Percentiles rank a stretch among this genome's conserved stretches.
Conservation (phyloP, 164 flowering plant species). For the Magnolia changhungtana region DNA sequence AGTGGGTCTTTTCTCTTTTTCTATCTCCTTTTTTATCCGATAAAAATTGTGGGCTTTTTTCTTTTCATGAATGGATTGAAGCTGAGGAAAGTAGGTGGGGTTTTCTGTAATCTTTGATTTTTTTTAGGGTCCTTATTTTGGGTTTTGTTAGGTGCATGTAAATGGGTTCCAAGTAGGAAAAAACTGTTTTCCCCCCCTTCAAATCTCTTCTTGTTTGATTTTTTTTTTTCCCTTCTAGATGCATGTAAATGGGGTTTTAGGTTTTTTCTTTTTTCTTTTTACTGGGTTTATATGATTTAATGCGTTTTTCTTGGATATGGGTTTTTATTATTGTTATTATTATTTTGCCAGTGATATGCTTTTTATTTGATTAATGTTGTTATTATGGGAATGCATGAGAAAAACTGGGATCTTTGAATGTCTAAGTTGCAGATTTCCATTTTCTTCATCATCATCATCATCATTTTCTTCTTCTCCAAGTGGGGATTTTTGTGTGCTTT, state of each 20-base stretch:
- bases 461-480: too few species aligned
- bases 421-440: too few species aligned
- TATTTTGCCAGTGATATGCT: too few species aligned
- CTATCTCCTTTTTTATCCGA: not conserved
- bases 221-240: not conserved
- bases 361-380: too few species aligned
- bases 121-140: not conserved
- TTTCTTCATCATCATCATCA: too few species aligned
- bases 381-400: too few species aligned
- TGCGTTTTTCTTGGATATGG: not conserved
- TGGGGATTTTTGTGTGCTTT: too few species aligned
- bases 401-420: too few species aligned
- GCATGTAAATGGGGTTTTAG: not conserved
- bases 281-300: not conserved
- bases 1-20: slow-evolving; percentile 14
- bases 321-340: too few species aligned
- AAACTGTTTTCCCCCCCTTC: too few species aligned
- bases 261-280: not conserved
- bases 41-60: not conserved
- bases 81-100: not conserved
- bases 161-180: too few species aligned
- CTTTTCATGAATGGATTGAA: not conserved
- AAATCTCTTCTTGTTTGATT: not conserved
- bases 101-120: too few species aligned
- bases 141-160: not conserved